A percentile compares a stretch with the other conserved stretches of the same genome.
Evolutionary conservation across 106 monocot species (phyloP).

Genomic region (Phalaenopsis equestris): DNA sequence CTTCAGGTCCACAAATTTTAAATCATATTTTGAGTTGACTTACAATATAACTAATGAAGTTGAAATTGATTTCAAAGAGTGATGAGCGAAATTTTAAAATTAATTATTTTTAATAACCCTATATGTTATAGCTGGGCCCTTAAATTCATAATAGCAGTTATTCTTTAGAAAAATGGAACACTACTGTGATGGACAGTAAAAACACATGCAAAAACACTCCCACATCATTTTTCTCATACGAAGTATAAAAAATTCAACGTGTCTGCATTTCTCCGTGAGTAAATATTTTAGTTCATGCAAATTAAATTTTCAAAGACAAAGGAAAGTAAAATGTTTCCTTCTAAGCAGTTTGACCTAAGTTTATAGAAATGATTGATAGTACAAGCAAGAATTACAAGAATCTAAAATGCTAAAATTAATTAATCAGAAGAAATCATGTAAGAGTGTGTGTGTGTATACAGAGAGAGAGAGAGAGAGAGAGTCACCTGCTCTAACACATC

Average conservation of each 20-base stretch:
- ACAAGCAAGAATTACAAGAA: neutral
- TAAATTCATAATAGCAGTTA: too few species aligned
- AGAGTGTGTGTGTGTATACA: constrained; percentile 39
- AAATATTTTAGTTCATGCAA: neutral
- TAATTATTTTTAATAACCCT: too few species aligned
- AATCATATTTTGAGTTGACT: neutral
- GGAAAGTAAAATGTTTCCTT: neutral
- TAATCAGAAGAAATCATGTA: neutral
- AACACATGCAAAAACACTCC: neutral
- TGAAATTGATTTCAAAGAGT: neutral
- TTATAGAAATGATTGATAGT: neutral
- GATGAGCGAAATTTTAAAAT: neutral
- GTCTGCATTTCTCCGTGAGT: neutral
- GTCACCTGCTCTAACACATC: constrained; percentile 60
- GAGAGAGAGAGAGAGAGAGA: too few species aligned
- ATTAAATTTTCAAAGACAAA: neutral
- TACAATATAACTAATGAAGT: neutral
- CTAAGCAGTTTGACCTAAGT: neutral
- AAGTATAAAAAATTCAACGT: neutral
- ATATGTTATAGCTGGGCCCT: too few species aligned
- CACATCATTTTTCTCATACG: neutral
- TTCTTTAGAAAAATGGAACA: neutral
- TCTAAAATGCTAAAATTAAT: neutral
- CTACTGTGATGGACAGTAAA: neutral
- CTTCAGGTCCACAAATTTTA: too few species aligned